Evolutionary conservation across 1,139 yeast genomes (phyloP), one percentile per base, ranked within the genome.

Genomic region (Sugiyamaella neomexicana): DNA sequence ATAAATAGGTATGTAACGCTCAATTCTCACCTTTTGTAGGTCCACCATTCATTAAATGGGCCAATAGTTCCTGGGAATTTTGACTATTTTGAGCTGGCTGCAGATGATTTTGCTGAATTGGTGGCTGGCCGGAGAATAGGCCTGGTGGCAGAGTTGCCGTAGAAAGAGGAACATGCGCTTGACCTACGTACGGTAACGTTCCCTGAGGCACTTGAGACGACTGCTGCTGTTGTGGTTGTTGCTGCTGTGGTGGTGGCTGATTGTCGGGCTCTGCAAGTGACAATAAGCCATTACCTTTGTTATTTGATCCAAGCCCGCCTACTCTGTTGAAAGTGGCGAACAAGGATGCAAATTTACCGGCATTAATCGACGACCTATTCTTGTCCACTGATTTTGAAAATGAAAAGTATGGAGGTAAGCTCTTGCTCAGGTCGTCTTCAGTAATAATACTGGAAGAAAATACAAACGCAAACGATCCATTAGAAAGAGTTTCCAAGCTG

Each of bases 401-500:
- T 1, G 80, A 68, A 62, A 79, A 79, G 55, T 77, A 66, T 7
- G 79, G 70, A 9, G 81, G 80, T 55, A 71, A 69, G 16, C 40
- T 42, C 25, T 59, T 36, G 55, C 45, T 44, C 53, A 63, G 38
- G 2, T 69, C 72, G 15, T 67, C 71, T 7, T 72, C 72, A 38
- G 69, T 68, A 20, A 76, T 58, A 29, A 72, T 57, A 43, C 66
- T 67, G 1, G 75, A 58, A 46, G 73, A 72, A 55, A 79, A 68
- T 10, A 60, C 56, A 55, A 66, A 68, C 41, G 67, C 65, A 57
- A 74, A 71, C 46, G 69, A 58, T 51, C 67, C 61, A 50, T 67
- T 58, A 51, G 72, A 64, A 68, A 70, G 52, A 59, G 65, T 38
- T 61, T 66, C 66, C 47, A 66, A 56, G 53, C 71, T 71, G 41